Evolutionary conservation across 2,329 filamentous ascomycete species (phyloP).

Genomic region (Fusarium algeriense): DNA sequence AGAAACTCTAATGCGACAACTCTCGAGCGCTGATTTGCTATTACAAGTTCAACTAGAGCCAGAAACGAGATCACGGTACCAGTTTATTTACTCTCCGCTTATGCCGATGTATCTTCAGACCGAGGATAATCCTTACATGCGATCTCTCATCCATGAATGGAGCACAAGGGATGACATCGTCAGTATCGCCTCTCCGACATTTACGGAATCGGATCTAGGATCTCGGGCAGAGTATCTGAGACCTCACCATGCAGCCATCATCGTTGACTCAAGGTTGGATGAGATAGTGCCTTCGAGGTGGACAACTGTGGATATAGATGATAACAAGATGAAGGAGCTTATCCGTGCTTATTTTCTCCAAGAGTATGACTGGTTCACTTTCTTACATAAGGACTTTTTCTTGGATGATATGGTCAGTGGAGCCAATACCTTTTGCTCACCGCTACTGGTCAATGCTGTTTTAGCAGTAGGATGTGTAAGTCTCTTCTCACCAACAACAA

Average conservation of each 20-base stretch:
- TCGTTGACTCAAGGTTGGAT: slow-evolving; percentile 1
- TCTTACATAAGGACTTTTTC: slow-evolving; percentile 22
- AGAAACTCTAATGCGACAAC: neutral
- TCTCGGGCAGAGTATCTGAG: slow-evolving; percentile 9
- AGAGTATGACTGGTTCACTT: slow-evolving; percentile 16
- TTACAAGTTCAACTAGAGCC: slow-evolving; percentile 12
- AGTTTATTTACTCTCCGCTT: neutral
- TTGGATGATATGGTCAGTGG: slow-evolving; percentile 18
- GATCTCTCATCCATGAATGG: slow-evolving; percentile 19
- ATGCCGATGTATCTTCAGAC: slow-evolving; percentile 16
- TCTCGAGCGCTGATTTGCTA: slow-evolving; percentile 9
- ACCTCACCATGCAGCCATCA: slow-evolving; percentile 15
- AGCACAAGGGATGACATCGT: neutral
- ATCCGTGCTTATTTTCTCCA: slow-evolving; percentile 8
- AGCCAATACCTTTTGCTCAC: neutral
- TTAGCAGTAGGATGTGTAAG: slow-evolving; percentile 22
- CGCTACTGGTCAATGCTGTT: slow-evolving; percentile 14
- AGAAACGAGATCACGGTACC: slow-evolving; percentile 6
- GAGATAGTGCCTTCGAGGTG: slow-evolving; percentile 2
- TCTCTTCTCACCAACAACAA: fast-evolving
- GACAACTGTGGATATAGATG: neutral
- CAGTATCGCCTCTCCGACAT: neutral
- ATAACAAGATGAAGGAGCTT: neutral
- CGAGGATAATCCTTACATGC: neutral
- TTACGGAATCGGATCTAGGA: neutral